Percentiles rank a stretch among this genome's conserved stretches.
phyloP scores from a whole-genome alignment of 2,329 filamentous ascomycete species.

The Aureobasidium subglaciale region DNA sequence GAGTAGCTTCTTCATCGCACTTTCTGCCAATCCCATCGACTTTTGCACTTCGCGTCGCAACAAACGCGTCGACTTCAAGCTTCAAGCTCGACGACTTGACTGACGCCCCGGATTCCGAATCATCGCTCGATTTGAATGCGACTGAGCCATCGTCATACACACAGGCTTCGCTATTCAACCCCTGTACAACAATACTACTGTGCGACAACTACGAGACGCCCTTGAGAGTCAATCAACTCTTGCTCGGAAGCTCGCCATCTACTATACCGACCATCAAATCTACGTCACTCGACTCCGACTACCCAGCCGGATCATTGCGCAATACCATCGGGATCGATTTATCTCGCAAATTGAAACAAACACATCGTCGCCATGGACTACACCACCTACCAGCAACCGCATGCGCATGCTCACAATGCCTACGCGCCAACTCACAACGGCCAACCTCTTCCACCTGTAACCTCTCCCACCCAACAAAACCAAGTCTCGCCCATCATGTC shows the following conservation, averaged over 20 bases:
- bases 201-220: background rate
- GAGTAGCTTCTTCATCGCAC: background rate
- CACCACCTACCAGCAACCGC: conserved; percentile 41
- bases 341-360: background rate
- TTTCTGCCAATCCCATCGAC: conserved; percentile 11
- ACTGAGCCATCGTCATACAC: background rate
- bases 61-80: conserved; percentile 6
- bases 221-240: background rate
- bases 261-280: background rate
- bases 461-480: conserved; percentile 63
- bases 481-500: conserved; percentile 75
- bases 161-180: background rate
- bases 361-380: conserved; percentile 38
- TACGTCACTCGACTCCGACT: background rate
- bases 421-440: conserved; percentile 31
- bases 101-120: conserved; percentile 5
- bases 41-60: background rate
- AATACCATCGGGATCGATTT: background rate
- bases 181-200: background rate
- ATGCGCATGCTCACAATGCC: conserved; percentile 28
- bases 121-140: background rate
- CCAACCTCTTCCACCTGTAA: conserved; percentile 47
- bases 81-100: background rate
- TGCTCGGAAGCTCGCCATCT: background rate
- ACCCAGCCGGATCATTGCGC: background rate